Conservation (phyloP, 1,139 yeast genomes). For the Arxiozyma heterogenica region DNA sequence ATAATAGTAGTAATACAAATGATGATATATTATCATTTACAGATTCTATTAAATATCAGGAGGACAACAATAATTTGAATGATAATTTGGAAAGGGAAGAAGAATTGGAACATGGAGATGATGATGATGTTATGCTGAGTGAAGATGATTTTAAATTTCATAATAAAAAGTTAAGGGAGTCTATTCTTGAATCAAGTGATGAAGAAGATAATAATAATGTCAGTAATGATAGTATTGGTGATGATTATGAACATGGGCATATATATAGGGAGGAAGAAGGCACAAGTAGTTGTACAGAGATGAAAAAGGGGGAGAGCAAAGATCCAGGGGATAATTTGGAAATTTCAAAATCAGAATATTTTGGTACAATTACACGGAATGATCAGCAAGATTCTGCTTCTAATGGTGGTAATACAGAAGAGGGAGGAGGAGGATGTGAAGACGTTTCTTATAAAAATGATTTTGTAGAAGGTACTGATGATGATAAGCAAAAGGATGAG, state of each 20-base stretch:
- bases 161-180: slow-evolving; percentile 10
- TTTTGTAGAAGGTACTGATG: neutral
- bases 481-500: slow-evolving; percentile 5
- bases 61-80: neutral
- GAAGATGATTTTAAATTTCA: slow-evolving; percentile 11
- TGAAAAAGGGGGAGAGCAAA: neutral
- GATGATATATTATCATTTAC: slow-evolving; percentile 17
- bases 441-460: neutral
- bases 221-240: slow-evolving; percentile 5
- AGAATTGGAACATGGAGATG: neutral
- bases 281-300: neutral
- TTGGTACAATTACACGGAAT: slow-evolving; percentile 15
- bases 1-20: neutral
- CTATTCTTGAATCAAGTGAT: slow-evolving; percentile 12
- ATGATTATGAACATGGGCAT: neutral
- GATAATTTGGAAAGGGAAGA: neutral
- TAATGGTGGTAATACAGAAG: neutral
- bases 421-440: neutral
- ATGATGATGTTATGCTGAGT: neutral
- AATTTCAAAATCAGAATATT: slow-evolving; percentile 22
- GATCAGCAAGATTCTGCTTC: neutral
- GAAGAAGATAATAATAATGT: slow-evolving; percentile 7
- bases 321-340: slow-evolving; percentile 7
- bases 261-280: neutral
- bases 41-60: slow-evolving; percentile 11